Conservation (phyloP, 768 basidiomycete genomes). For the Xerocomus brunneocitrinus region DNA sequence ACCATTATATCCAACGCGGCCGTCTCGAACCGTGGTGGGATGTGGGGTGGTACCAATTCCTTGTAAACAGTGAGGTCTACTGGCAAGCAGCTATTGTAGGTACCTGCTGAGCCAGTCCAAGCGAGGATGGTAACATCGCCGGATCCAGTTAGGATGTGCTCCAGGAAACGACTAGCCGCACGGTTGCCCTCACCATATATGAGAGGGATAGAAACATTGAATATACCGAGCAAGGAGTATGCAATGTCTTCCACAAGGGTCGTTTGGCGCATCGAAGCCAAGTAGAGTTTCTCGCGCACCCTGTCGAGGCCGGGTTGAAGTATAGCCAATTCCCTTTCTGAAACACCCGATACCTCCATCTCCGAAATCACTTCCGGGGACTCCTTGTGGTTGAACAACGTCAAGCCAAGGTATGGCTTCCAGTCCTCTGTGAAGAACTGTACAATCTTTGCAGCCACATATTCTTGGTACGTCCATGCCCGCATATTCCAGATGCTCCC, state of each 20-base stretch:
- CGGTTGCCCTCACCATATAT: background rate
- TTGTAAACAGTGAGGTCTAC: constrained; percentile 2
- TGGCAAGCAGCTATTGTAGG: constrained; percentile 4
- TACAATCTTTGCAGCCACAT: background rate
- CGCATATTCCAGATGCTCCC: constrained; percentile 8
- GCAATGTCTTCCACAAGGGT: constrained; percentile 1
- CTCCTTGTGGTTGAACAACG: background rate
- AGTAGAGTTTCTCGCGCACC: background rate
- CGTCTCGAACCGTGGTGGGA: background rate
- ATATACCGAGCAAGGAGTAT: constrained; percentile 1
- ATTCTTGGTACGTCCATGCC: constrained; percentile 13
- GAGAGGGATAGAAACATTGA: background rate
- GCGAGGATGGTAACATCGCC: constrained; percentile 1
- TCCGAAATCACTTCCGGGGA: background rate
- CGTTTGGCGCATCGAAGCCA: background rate
- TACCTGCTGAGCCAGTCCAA: background rate
- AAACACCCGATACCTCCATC: background rate
- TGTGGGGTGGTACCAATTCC: background rate
- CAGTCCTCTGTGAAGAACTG: background rate
- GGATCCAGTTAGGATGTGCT: constrained; percentile 1
- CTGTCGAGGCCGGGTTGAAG: background rate
- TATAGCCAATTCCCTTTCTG: background rate
- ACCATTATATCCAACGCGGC: background rate
- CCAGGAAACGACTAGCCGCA: background rate
- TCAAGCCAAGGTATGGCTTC: background rate